Conservation (phyloP, 2,329 filamentous ascomycete genomes). For the Colletotrichum limetticola region DNA sequence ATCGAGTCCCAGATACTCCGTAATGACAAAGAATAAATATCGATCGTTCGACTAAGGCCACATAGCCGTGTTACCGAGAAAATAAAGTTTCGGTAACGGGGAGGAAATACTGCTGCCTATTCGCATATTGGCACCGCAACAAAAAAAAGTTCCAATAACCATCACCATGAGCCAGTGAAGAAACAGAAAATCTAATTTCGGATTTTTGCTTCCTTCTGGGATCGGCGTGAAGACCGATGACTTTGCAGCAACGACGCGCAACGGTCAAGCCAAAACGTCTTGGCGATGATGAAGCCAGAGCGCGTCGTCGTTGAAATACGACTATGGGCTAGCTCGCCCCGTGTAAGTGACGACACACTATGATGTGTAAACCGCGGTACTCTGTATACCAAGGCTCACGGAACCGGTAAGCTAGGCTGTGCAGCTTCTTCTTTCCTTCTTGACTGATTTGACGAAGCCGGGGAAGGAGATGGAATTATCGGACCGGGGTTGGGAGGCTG, state of each 20-base stretch:
- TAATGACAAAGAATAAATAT: too few relatives aligned
- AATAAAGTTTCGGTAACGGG: not conserved
- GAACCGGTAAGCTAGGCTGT: not conserved
- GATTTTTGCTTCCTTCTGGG: not conserved
- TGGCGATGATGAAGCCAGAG: not conserved
- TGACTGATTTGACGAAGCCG: not conserved
- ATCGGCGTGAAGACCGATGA: not conserved
- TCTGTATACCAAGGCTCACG: not conserved
- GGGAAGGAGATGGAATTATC: too few relatives aligned
- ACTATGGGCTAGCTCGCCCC: not conserved
- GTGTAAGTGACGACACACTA: not conserved
- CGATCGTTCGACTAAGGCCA: not conserved
- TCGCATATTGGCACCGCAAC: not conserved
- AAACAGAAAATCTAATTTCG: not conserved
- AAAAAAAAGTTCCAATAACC: not conserved
- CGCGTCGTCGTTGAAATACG: not conserved
- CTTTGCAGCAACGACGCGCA: not conserved
- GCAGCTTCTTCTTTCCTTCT: not conserved
- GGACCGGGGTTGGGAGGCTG: not conserved
- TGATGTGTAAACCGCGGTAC: not conserved
- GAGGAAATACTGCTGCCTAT: not conserved
- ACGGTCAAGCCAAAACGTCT: not conserved
- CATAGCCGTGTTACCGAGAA: not conserved
- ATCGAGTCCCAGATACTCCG: too few relatives aligned
- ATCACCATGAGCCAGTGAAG: not conserved